Conservation (phyloP, 768 basidiomycete genomes). For the Hygrocybe punicea region DNA sequence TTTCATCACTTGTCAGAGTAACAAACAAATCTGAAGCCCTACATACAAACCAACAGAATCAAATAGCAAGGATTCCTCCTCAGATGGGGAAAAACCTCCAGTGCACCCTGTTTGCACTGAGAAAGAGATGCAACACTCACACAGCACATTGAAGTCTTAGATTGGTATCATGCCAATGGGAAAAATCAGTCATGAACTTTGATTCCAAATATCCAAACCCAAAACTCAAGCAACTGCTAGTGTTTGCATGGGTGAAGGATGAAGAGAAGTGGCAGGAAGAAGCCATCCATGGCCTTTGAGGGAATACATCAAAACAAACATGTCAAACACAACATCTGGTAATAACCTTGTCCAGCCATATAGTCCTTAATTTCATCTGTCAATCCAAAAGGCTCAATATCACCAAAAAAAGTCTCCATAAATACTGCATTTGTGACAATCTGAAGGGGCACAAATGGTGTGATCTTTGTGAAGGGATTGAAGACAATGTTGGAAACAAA, state of each 20-base stretch:
- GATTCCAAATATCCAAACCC: slow-evolving; percentile 31
- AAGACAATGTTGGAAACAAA: no score
- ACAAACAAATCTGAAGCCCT: slow-evolving; percentile 10
- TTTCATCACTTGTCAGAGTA: neutral
- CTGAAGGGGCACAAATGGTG: no score
- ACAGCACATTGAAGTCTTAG: slow-evolving; percentile 35
- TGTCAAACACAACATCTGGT: neutral
- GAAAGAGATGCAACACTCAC: slow-evolving; percentile 34
- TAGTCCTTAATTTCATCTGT: no score
- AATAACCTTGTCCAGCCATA: no score
- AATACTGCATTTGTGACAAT: no score
- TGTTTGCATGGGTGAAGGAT: slow-evolving; percentile 33
- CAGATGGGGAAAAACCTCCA: slow-evolving; percentile 6
- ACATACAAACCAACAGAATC: slow-evolving; percentile 9
- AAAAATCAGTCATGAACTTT: slow-evolving; percentile 32
- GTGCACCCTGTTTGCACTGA: slow-evolving; percentile 12
- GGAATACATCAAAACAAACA: neutral
- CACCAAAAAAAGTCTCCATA: no score
- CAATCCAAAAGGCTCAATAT: no score
- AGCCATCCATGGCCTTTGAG: neutral
- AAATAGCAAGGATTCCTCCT: neutral
- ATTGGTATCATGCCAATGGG: slow-evolving; percentile 35
- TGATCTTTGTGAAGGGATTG: no score
- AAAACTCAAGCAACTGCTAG: slow-evolving; percentile 30
- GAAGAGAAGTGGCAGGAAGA: slow-evolving; percentile 18